Conservation (phyloP, 768 basidiomycete species). For the Lactarius trivialis region DNA sequence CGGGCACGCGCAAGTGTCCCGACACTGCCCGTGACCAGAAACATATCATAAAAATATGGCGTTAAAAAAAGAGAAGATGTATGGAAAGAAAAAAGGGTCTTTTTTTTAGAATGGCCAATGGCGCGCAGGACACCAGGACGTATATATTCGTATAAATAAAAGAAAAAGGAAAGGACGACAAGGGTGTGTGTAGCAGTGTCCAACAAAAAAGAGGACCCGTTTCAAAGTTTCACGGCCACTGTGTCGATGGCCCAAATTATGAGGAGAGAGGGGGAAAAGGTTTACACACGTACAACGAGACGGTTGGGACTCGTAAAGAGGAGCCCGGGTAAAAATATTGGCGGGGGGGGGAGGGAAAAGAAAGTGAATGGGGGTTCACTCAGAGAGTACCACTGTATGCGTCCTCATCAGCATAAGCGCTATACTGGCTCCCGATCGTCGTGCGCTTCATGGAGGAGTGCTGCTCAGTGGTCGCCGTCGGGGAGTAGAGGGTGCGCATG, state of each 20-base stretch:
- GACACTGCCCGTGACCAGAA: constrained; percentile 3
- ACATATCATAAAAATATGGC: constrained; percentile 5
- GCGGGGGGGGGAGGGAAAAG: too few relatives aligned
- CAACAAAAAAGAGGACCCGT: neutral
- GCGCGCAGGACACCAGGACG: neutral
- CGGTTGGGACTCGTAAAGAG: neutral
- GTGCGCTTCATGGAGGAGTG: constrained; percentile 23
- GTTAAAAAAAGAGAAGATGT: neutral
- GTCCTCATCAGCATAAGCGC: constrained; percentile 25
- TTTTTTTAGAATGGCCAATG: neutral
- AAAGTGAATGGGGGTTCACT: neutral
- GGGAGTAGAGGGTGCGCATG: constrained; percentile 33
- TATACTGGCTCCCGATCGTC: constrained; percentile 28
- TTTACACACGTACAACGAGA: constrained; percentile 14
- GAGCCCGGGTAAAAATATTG: neutral
- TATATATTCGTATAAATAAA: constrained; percentile 1
- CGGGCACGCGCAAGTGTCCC: constrained; percentile 7
- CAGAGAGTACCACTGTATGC: constrained; percentile 27
- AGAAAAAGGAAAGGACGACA: neutral
- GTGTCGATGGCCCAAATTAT: neutral
- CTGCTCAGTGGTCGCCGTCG: constrained; percentile 6
- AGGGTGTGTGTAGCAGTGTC: neutral
- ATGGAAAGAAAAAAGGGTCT: neutral
- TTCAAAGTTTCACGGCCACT: neutral
- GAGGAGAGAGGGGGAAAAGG: too few relatives aligned